These are phyloP conservation scores for Rhodotorula mucilaginosa DNA, from an alignment of 1,284 basidiomycete genomes.

Conservation along the genomic window DNA sequence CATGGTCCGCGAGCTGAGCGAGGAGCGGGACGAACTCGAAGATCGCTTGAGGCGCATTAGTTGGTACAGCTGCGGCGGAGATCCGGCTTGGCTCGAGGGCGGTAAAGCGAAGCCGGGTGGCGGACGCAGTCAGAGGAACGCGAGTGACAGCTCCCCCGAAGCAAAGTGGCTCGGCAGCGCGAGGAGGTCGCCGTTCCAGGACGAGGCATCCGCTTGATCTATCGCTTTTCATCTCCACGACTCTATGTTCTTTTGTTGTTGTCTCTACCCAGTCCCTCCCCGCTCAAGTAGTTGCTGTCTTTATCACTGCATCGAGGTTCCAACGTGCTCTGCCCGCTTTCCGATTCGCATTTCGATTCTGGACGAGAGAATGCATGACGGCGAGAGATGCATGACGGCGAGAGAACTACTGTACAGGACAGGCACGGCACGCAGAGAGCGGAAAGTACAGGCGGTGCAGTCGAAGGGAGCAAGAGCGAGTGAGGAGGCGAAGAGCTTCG, in stretches of 20 bases:
- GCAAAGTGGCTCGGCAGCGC: background rate
- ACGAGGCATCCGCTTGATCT: background rate
- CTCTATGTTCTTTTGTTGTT: background rate
- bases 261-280: background rate
- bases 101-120: background rate
- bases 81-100: background rate
- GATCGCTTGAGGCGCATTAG: background rate
- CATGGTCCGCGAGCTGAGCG: background rate
- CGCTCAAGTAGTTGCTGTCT: background rate
- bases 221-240: too few relatives aligned
- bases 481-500: background rate
- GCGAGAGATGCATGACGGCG: too few relatives aligned
- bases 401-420: too few relatives aligned
- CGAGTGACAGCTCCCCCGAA: background rate
- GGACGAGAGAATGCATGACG: too few relatives aligned
- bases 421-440: background rate
- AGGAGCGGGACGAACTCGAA: slow-evolving; percentile 3
- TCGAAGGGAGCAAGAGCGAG: background rate
- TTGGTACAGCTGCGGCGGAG: background rate
- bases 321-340: background rate
- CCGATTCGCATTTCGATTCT: too few relatives aligned
- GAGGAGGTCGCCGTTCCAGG: background rate
- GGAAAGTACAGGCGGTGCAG: background rate
- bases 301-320: background rate
- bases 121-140: background rate